Percentiles rank a stretch among this genome's conserved stretches.
phyloP scores from a whole-genome alignment of 805 yeast species.

The Teunomyces stri region DNA sequence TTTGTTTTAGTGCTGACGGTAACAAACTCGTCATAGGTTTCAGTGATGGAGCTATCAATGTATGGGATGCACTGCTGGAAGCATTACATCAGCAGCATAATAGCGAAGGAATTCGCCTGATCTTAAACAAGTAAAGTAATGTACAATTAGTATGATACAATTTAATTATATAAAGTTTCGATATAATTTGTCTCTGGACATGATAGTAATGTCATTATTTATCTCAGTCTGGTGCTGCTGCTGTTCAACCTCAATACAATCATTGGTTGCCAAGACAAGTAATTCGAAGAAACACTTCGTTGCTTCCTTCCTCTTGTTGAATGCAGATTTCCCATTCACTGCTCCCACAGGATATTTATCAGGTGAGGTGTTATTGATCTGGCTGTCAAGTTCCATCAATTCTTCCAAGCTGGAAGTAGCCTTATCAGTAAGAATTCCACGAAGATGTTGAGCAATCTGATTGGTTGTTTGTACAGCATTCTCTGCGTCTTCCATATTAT shows the following conservation, averaged over 20 bases:
- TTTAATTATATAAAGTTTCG: slow-evolving; percentile 15
- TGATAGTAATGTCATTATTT: slow-evolving; percentile 47
- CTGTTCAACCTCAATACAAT: slow-evolving; percentile 65
- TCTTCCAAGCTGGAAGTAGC: slow-evolving; percentile 32
- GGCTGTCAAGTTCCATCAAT: slow-evolving; percentile 38
- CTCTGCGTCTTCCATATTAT: slow-evolving; percentile 21
- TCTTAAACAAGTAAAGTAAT: background rate
- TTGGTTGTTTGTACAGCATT: slow-evolving; percentile 49
- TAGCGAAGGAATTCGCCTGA: slow-evolving; percentile 7
- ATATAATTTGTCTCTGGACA: slow-evolving; percentile 41
- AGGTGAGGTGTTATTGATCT: slow-evolving; percentile 11
- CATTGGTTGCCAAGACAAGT: slow-evolving; percentile 75
- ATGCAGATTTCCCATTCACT: slow-evolving; percentile 11
- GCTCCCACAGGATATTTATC: slow-evolving; percentile 21
- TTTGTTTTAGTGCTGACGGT: slow-evolving; percentile 18
- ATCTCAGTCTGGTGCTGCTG: slow-evolving; percentile 20
- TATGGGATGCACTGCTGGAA: slow-evolving; percentile 7
- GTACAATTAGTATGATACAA: slow-evolving; percentile 5
- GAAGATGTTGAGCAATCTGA: slow-evolving; percentile 50
- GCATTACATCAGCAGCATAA: background rate
- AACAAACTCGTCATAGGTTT: slow-evolving; percentile 19
- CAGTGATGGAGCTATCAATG: slow-evolving; percentile 16
- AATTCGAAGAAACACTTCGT: slow-evolving; percentile 78
- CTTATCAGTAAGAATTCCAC: slow-evolving; percentile 27
- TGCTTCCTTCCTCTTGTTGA: slow-evolving; percentile 54